These are phyloP conservation scores for Agrostemma githago DNA, from an alignment of 148 eudicot species.

Conservation along the genomic window DNA sequence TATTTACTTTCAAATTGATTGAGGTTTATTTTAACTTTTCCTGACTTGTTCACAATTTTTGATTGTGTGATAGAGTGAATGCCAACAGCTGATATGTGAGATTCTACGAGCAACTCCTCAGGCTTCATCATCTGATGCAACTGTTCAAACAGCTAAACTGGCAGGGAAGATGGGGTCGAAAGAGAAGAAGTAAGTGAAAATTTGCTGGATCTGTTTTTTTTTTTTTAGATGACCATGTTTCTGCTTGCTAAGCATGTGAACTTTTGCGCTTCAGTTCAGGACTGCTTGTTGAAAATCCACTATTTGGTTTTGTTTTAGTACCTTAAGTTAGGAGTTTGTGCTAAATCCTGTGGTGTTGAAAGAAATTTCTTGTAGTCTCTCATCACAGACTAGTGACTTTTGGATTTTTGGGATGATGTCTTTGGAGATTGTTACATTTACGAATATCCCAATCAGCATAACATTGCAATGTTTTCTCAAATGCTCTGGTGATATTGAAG, in stretches of 20 bases:
- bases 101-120: slow-evolving; percentile 98
- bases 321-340: too few relatives aligned
- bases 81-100: slow-evolving; percentile 98
- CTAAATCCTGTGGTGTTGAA: too few relatives aligned
- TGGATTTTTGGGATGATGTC: too few relatives aligned
- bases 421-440: too few relatives aligned
- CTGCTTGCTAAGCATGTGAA: neutral
- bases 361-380: too few relatives aligned
- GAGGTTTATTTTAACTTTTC: slow-evolving; percentile 2
- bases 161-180: slow-evolving; percentile 80
- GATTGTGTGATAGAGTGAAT: slow-evolving; percentile 66
- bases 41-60: slow-evolving; percentile 8
- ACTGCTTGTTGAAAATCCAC: neutral
- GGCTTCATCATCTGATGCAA: slow-evolving; percentile 94
- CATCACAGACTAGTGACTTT: too few relatives aligned
- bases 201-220: neutral
- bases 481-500: too few relatives aligned
- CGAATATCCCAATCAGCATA: too few relatives aligned
- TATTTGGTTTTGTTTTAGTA: too few relatives aligned
- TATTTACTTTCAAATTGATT: neutral
- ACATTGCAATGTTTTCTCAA: too few relatives aligned
- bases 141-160: slow-evolving; percentile 94
- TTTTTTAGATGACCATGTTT: neutral
- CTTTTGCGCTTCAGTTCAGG: slow-evolving; percentile 3
- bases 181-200: slow-evolving; percentile 67